These are phyloP conservation scores for Xanthoconium purpureum DNA, from an alignment of 768 basidiomycete genomes.

Conservation along the genomic window DNA sequence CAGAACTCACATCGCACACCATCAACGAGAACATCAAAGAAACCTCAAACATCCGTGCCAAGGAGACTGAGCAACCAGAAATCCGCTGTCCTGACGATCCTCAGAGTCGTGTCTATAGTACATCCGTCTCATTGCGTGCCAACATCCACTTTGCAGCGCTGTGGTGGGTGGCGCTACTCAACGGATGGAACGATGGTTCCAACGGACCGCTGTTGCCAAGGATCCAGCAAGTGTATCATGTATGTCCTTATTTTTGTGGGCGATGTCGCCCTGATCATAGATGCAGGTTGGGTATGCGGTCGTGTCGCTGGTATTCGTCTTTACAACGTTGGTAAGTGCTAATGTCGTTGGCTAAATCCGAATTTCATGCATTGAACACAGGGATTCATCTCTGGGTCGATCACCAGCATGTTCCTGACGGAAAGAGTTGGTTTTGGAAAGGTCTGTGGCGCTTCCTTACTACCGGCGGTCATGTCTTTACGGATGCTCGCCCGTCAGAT, in stretches of 20 bases:
- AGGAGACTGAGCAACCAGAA: neutral
- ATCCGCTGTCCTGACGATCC: neutral
- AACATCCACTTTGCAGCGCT: slow-evolving; percentile 7
- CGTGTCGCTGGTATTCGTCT: slow-evolving; percentile 58
- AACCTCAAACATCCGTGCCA: neutral
- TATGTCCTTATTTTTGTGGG: neutral
- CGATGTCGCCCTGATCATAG: neutral
- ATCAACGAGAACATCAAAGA: neutral
- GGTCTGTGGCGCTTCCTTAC: slow-evolving; percentile 16
- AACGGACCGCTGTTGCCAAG: slow-evolving; percentile 7
- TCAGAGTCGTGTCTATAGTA: too few relatives aligned
- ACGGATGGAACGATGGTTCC: slow-evolving; percentile 12
- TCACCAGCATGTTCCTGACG: slow-evolving; percentile 42
- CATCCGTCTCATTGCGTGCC: neutral
- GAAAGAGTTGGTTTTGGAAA: slow-evolving; percentile 42
- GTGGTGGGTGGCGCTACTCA: slow-evolving; percentile 2
- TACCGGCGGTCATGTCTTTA: neutral
- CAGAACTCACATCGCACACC: neutral
- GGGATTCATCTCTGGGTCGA: slow-evolving; percentile 43
- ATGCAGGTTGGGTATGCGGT: slow-evolving; percentile 43
- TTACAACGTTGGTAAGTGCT: slow-evolving; percentile 38
- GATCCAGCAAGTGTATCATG: slow-evolving; percentile 8
- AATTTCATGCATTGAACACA: slow-evolving; percentile 3
- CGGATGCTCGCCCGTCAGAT: slow-evolving; percentile 25
- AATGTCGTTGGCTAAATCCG: neutral